Base-by-base conservation (phyloP, 2,329 filamentous ascomycete species). In the Fusarium sp. region DNA sequence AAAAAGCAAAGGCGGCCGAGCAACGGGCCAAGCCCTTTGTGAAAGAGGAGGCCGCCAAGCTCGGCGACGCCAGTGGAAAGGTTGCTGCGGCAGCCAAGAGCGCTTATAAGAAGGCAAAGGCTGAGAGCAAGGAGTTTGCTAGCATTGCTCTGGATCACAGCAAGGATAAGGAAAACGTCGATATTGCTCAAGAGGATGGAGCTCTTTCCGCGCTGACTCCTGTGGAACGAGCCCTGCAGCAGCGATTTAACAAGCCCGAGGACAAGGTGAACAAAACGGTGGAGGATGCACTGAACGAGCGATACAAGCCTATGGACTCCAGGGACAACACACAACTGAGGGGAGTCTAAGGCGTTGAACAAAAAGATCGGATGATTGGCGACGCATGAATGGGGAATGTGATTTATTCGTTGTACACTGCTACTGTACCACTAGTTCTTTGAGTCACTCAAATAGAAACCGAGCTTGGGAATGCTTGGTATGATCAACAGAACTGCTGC, bases 201-300 rank as follows among this genome's bases (percentile, higher is more conserved):
- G 78, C 80, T 6, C 60, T 70, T 52, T 62, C 73, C 18, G 72
- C 62, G 52, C 64, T 59, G 62, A 80, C 52, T 72, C 81, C 83
- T 4, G 81, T 85, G 18, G 81, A 88, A 73, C 82, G 78, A 76
- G 86, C 86, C 12, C 78, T 86, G 63, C 79, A 82, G 58, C 80
- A 88, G 78, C 81, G 87, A 51, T 89, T 84, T 69, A 80, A 84
- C 76, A 82, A 80, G 69, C 73, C 79, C 43, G 77, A 77, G 9
- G 75, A 76, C 16, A 75, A 75, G 56, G 74, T 82, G 67, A 79
- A 82, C 63, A 84, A 84, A 79, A 85, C 81, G 46, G 84, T 86
- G 21, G 82, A 86, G 65, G 84, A 89, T 74, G 81, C 83, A 43
- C 77, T 90, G 54, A 82, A 80, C 50, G 85, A 89, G 75, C 80